Percentiles rank a stretch among this genome's conserved stretches.
These are phyloP conservation scores for Syzygium syzygioides DNA, from an alignment of 441 rosid genomes.

Conservation along the genomic window DNA sequence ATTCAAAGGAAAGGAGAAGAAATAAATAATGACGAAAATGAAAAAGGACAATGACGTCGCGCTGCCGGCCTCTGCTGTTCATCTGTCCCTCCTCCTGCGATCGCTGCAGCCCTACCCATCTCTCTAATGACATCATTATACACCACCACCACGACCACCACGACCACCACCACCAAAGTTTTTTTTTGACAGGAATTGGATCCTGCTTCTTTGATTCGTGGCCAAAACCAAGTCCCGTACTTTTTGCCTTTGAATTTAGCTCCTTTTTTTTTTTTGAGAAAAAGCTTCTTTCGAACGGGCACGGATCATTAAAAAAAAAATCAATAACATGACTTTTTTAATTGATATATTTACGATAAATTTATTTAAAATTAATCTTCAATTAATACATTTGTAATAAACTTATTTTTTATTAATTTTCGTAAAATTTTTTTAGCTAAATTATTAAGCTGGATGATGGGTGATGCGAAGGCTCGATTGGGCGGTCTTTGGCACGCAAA, in stretches of 20 bases:
- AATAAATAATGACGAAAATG: not conserved
- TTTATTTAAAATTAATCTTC: no score
- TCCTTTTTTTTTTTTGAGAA: no score
- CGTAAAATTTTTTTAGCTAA: no score
- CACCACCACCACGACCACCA: no score
- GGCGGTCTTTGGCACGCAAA: no score
- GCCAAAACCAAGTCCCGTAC: not conserved
- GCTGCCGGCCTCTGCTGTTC: not conserved
- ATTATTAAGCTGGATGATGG: no score
- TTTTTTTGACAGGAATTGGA: not conserved
- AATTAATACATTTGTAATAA: no score
- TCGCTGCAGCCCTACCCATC: not conserved
- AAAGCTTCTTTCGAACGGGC: not conserved
- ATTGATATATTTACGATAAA: no score
- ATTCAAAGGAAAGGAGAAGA: fast-evolving
- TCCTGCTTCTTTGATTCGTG: not conserved
- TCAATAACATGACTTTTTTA: no score
- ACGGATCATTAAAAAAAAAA: not conserved
- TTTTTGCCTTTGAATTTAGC: not conserved
- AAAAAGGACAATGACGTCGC: not conserved
- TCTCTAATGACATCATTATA: not conserved
- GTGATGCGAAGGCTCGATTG: no score
- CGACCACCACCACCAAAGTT: no score
- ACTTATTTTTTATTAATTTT: no score
- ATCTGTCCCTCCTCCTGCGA: not conserved